Conservation (phyloP, 371 early-diverging fungal species). For the Apophysomyces variabilis region DNA sequence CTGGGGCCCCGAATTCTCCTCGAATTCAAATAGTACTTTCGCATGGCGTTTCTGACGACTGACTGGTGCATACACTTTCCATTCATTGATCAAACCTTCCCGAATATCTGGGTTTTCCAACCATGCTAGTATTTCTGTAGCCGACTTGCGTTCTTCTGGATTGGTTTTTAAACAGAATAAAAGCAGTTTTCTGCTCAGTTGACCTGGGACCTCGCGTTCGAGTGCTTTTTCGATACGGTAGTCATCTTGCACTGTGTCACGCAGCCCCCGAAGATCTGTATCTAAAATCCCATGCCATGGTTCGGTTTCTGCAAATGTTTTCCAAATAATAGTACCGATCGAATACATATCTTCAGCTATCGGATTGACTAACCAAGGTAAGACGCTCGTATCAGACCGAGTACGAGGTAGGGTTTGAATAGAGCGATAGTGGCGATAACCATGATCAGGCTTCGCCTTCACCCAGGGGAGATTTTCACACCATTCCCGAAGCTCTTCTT, state of each 20-base stretch:
- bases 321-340: slow-evolving; percentile 69
- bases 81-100: slow-evolving; percentile 41
- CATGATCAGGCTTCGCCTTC: slow-evolving; percentile 59
- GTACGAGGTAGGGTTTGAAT: slow-evolving; percentile 64
- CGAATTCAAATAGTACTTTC: slow-evolving; percentile 22
- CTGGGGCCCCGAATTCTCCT: slow-evolving; percentile 15
- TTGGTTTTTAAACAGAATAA: slow-evolving; percentile 47
- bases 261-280: slow-evolving; percentile 58
- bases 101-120: slow-evolving; percentile 25
- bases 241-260: slow-evolving; percentile 59
- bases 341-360: slow-evolving; percentile 68
- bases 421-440: slow-evolving; percentile 59
- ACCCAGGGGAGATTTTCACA: slow-evolving; percentile 54
- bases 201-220: slow-evolving; percentile 54
- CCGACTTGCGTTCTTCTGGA: slow-evolving; percentile 51
- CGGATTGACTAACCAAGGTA: slow-evolving; percentile 59
- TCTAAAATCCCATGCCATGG: slow-evolving; percentile 70
- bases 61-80: slow-evolving; percentile 41
- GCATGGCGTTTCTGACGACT: slow-evolving; percentile 41
- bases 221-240: slow-evolving; percentile 52
- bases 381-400: slow-evolving; percentile 44
- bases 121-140: slow-evolving; percentile 50
- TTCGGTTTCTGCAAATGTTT: slow-evolving; percentile 63
- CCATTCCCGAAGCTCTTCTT: slow-evolving; percentile 47
- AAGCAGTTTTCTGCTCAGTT: slow-evolving; percentile 48